phyloP scores from a whole-genome alignment of 2,329 filamentous ascomycete genomes.

The Penicillium olsonii region DNA sequence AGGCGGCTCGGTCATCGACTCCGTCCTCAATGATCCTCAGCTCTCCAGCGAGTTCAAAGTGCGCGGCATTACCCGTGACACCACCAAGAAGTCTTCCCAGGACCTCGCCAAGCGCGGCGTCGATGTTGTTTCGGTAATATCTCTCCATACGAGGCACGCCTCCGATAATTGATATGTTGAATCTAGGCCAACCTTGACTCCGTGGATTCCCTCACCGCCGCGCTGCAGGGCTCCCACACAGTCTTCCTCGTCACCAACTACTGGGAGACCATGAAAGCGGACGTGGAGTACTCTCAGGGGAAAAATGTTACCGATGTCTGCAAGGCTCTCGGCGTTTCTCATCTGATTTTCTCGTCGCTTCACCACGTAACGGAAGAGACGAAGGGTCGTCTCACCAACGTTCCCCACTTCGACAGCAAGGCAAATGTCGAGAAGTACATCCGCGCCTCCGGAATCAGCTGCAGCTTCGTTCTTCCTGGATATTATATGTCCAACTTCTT shows the following conservation, averaged over 20 bases:
- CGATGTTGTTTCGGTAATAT: slow-evolving; percentile 35
- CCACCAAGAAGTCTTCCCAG: slow-evolving; percentile 31
- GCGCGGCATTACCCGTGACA: slow-evolving; percentile 54
- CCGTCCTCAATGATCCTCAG: slow-evolving; percentile 46
- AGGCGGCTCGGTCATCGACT: slow-evolving; percentile 8
- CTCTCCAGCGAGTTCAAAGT: slow-evolving; percentile 52
- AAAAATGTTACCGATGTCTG: slow-evolving; percentile 14
- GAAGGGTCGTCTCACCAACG: neutral
- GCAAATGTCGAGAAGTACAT: slow-evolving; percentile 1
- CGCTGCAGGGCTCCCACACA: slow-evolving; percentile 11
- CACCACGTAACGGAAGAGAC: slow-evolving; percentile 8
- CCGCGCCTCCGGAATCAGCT: neutral
- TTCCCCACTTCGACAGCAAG: slow-evolving; percentile 1
- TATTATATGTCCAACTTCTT: slow-evolving; percentile 6
- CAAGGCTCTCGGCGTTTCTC: slow-evolving; percentile 10
- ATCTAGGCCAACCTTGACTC: slow-evolving; percentile 2
- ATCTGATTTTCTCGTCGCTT: slow-evolving; percentile 13
- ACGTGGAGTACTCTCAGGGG: slow-evolving; percentile 9
- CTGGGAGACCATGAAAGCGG: slow-evolving; percentile 10
- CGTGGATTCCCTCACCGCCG: slow-evolving; percentile 3
- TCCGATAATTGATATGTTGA: neutral
- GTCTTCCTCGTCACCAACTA: slow-evolving; percentile 19
- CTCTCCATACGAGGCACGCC: no score
- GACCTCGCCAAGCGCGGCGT: slow-evolving; percentile 32
- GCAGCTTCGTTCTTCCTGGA: slow-evolving; percentile 1